These are phyloP conservation scores for Aspergillus japonicus DNA, from an alignment of 2,329 filamentous ascomycete genomes.

Conservation along the genomic window DNA sequence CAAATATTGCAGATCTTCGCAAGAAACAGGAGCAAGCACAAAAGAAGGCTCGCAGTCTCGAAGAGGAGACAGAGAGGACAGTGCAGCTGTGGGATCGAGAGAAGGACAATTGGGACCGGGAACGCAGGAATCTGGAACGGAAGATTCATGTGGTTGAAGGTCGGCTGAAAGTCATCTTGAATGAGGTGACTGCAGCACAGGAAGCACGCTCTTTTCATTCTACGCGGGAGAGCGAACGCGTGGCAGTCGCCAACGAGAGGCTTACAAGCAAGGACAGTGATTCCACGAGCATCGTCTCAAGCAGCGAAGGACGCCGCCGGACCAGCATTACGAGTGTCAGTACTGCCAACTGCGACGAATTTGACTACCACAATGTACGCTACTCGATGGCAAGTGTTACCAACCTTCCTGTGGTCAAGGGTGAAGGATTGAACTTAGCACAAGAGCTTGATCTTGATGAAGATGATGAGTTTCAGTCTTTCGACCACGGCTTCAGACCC, in stretches of 20 bases:
- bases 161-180: constrained; percentile 77
- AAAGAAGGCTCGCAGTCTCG: constrained; percentile 73
- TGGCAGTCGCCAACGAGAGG: constrained; percentile 62
- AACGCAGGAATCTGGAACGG: constrained; percentile 77
- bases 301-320: constrained; percentile 63
- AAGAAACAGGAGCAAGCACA: constrained; percentile 74
- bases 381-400: constrained; percentile 68
- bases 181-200: constrained; percentile 65
- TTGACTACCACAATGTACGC: constrained; percentile 59
- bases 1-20: constrained; percentile 68
- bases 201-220: constrained; percentile 30
- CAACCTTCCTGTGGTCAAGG: constrained; percentile 54
- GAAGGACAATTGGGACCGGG: constrained; percentile 79
- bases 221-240: constrained; percentile 57
- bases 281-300: constrained; percentile 68
- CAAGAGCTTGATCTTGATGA: constrained; percentile 88
- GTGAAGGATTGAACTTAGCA: constrained; percentile 73
- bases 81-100: constrained; percentile 82
- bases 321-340: constrained; percentile 55
- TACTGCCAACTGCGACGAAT: constrained; percentile 36
- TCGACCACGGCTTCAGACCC: constrained; percentile 70
- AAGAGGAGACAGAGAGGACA: constrained; percentile 76
- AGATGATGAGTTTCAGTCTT: constrained; percentile 62
- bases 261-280: constrained; percentile 60
- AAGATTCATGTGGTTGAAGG: constrained; percentile 88